Percentiles rank a stretch among this genome's conserved stretches.
Evolutionary conservation across 345 rosid species (phyloP).

Genomic region (Laguncularia racemosa): DNA sequence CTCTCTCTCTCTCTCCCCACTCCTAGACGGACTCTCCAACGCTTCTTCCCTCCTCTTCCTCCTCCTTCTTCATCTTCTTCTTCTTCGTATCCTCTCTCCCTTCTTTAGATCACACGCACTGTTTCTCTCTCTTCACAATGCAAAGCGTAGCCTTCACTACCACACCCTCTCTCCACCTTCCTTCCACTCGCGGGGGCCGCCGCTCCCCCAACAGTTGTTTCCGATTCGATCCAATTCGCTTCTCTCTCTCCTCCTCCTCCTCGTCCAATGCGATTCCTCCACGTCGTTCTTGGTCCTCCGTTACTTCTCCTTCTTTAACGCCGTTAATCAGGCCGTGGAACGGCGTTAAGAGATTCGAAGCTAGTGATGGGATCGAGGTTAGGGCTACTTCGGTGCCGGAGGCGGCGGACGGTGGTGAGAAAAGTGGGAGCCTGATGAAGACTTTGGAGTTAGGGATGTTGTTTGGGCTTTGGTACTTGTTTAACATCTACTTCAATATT

Average conservation of each 20-base stretch:
- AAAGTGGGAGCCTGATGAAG: constrained; percentile 26
- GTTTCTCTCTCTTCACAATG: constrained; percentile 29
- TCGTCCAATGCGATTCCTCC: constrained; percentile 17
- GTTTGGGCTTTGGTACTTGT: constrained; percentile 82
- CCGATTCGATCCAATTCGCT: constrained; percentile 27
- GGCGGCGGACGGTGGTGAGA: constrained; percentile 43
- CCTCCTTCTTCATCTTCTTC: background rate
- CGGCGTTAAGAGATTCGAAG: constrained; percentile 30
- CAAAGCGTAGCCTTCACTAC: constrained; percentile 46
- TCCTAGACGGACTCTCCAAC: constrained; percentile 46
- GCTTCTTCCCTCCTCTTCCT: constrained; percentile 5
- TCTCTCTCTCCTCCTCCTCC: constrained; percentile 10
- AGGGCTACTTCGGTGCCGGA: constrained; percentile 63
- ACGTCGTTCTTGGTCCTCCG: constrained; percentile 18
- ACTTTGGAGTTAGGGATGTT: constrained; percentile 64
- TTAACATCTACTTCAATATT: constrained; percentile 98
- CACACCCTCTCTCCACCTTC: constrained; percentile 20
- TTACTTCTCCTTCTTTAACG: constrained; percentile 14
- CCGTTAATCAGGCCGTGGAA: constrained; percentile 56
- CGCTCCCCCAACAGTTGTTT: constrained; percentile 28
- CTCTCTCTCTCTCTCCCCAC: constrained; percentile 11
- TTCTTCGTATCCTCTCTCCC: background rate
- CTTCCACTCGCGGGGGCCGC: constrained; percentile 24
- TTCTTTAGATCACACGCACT: background rate
- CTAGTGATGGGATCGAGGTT: constrained; percentile 33